Percentiles rank a stretch among this genome's conserved stretches.
Evolutionary conservation across 129 eudicot genomes (phyloP).

Genomic region (carrot (Daucus carota)): DNA sequence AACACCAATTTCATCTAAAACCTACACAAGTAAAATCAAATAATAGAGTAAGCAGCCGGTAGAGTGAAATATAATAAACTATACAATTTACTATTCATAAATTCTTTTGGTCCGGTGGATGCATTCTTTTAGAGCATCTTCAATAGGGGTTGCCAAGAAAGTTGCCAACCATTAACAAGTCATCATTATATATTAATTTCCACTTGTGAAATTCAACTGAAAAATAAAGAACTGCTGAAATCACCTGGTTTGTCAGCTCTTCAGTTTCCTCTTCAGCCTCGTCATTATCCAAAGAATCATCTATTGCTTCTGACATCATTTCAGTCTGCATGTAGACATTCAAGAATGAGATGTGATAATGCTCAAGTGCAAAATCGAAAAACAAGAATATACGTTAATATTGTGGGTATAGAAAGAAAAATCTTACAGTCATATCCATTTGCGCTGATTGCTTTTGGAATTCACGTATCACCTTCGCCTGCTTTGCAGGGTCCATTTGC

Average conservation of each 20-base stretch:
- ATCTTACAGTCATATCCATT: constrained; percentile 99
- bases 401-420: constrained; percentile 10
- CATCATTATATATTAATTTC: too few relatives aligned
- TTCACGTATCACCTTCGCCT: constrained; percentile 76
- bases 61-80: not conserved
- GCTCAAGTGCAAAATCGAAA: not conserved
- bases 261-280: constrained; percentile 99
- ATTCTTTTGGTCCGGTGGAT: not conserved
- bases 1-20: constrained; percentile 94
- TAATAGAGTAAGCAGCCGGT: constrained; percentile 2
- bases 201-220: not conserved
- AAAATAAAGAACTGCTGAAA: not conserved
- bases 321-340: constrained; percentile 56
- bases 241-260: constrained; percentile 89
- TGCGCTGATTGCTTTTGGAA: constrained; percentile 98
- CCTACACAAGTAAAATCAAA: constrained; percentile 41
- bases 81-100: not conserved
- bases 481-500: constrained; percentile 98
- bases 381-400: not conserved
- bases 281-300: constrained; percentile 85
- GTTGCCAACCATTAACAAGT: too few relatives aligned
- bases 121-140: not conserved
- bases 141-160: too few relatives aligned
- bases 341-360: not conserved
- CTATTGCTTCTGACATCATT: constrained; percentile 98